A percentile compares a stretch with the other conserved stretches of the same genome.
Evolutionary conservation across 805 yeast species (phyloP).

Genomic region (Spathaspora boniae): DNA sequence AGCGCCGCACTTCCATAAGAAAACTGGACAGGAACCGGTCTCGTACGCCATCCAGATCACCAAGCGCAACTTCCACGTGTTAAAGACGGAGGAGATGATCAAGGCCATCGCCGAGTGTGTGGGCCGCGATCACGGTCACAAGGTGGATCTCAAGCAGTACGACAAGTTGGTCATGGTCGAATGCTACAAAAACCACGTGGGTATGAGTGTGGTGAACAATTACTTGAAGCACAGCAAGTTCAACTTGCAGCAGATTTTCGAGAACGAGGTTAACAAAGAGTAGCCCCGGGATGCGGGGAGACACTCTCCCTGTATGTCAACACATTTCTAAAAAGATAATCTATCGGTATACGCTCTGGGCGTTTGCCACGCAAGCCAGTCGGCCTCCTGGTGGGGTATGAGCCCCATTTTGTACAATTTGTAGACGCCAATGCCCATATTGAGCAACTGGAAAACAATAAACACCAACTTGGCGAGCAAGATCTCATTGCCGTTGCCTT

Average conservation of each 20-base stretch:
- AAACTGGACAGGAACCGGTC: slow-evolving; percentile 33
- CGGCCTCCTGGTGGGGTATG: slow-evolving; percentile 81
- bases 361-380: slow-evolving; percentile 87
- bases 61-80: slow-evolving; percentile 70
- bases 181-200: slow-evolving; percentile 84
- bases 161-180: slow-evolving; percentile 81
- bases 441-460: slow-evolving; percentile 45
- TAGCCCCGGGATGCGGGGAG: neutral
- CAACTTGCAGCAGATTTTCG: slow-evolving; percentile 81
- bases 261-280: slow-evolving; percentile 24
- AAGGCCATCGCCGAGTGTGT: slow-evolving; percentile 67
- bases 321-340: slow-evolving; percentile 1
- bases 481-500: slow-evolving; percentile 29
- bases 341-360: slow-evolving; percentile 23
- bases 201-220: slow-evolving; percentile 76
- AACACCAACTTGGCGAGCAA: slow-evolving; percentile 21
- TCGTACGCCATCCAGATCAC: slow-evolving; percentile 80
- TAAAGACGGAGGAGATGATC: slow-evolving; percentile 72
- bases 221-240: slow-evolving; percentile 62
- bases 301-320: neutral
- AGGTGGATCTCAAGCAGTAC: slow-evolving; percentile 74
- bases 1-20: slow-evolving; percentile 62
- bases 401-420: slow-evolving; percentile 86
- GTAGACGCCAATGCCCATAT: slow-evolving; percentile 75
- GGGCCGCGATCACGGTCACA: slow-evolving; percentile 66